These are phyloP conservation scores for Hypericum androsaemum DNA, from an alignment of 345 rosid genomes.

Conservation along the genomic window DNA sequence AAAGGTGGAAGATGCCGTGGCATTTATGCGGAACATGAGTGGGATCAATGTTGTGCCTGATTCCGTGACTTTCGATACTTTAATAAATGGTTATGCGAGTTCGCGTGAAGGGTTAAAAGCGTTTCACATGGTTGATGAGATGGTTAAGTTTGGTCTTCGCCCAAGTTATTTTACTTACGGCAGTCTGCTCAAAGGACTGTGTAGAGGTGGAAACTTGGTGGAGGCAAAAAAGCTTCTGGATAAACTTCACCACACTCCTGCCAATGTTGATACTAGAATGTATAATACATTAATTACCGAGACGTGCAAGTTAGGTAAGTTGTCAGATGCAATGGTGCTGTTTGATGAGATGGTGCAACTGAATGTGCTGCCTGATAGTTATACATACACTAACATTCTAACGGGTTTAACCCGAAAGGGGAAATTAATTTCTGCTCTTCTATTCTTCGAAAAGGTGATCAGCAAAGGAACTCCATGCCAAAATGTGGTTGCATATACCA, in stretches of 20 bases:
- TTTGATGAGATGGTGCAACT: slow-evolving; percentile 56
- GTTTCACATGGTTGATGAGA: slow-evolving; percentile 65
- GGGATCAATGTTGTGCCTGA: slow-evolving; percentile 35
- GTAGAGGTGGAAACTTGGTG: slow-evolving; percentile 51
- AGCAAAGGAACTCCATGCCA: slow-evolving; percentile 32
- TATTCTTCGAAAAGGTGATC: slow-evolving; percentile 41
- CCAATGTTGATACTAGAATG: slow-evolving; percentile 47
- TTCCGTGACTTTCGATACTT: slow-evolving; percentile 51
- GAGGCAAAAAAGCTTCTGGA: slow-evolving; percentile 55
- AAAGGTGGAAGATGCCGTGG: slow-evolving; percentile 52
- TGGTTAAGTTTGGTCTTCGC: slow-evolving; percentile 49
- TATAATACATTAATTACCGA: slow-evolving; percentile 66
- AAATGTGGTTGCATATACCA: slow-evolving; percentile 39
- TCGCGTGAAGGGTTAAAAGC: slow-evolving; percentile 50
- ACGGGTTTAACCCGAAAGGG: slow-evolving; percentile 63
- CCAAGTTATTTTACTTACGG: slow-evolving; percentile 64
- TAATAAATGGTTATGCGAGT: slow-evolving; percentile 55
- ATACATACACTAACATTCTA: slow-evolving; percentile 55
- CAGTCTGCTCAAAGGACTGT: slow-evolving; percentile 77
- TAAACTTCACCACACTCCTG: slow-evolving; percentile 42
- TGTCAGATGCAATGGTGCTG: slow-evolving; percentile 51
- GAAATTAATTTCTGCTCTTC: slow-evolving; percentile 55
- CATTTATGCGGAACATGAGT: slow-evolving; percentile 47
- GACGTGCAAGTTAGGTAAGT: slow-evolving; percentile 45
- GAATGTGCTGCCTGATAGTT: slow-evolving; percentile 50